phyloP scores from a whole-genome alignment of 352 stramenopile species.

The Phytophthora sp. region DNA sequence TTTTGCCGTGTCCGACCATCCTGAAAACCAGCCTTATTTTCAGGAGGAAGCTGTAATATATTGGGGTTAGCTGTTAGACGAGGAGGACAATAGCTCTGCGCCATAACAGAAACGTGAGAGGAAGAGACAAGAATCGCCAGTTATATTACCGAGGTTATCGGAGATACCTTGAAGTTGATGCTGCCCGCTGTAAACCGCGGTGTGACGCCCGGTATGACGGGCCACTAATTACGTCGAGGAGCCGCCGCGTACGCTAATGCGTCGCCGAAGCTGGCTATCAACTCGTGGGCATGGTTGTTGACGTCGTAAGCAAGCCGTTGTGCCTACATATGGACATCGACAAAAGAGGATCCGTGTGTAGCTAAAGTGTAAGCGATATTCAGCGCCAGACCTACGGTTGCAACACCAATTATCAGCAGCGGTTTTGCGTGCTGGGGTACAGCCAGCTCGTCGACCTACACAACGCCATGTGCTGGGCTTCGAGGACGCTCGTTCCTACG shows the following conservation, averaged over 20 bases:
- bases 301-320: constrained; percentile 27
- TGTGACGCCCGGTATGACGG: not conserved
- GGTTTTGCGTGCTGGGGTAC: not conserved
- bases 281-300: constrained; percentile 20
- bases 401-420: constrained; percentile 6
- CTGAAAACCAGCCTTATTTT: constrained; percentile 7
- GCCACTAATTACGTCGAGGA: constrained; percentile 7
- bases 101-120: not conserved
- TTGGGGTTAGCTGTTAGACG: constrained; percentile 1
- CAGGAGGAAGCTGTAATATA: no score
- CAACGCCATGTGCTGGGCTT: not conserved
- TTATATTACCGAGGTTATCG: constrained; percentile 10
- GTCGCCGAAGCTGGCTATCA: constrained; percentile 23
- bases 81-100: not conserved
- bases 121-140: no score
- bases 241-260: constrained; percentile 20
- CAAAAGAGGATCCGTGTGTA: constrained; percentile 26
- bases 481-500: constrained; percentile 7
- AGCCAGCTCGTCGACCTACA: constrained; percentile 10
- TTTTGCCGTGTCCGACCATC: not conserved
- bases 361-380: constrained; percentile 20
- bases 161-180: not conserved
- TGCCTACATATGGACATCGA: constrained; percentile 31
- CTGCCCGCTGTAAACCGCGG: not conserved
- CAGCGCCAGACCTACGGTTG: constrained; percentile 8